phyloP scores from a whole-genome alignment of 192 early-diverging fungal species.

The Backusella morwellensis region DNA sequence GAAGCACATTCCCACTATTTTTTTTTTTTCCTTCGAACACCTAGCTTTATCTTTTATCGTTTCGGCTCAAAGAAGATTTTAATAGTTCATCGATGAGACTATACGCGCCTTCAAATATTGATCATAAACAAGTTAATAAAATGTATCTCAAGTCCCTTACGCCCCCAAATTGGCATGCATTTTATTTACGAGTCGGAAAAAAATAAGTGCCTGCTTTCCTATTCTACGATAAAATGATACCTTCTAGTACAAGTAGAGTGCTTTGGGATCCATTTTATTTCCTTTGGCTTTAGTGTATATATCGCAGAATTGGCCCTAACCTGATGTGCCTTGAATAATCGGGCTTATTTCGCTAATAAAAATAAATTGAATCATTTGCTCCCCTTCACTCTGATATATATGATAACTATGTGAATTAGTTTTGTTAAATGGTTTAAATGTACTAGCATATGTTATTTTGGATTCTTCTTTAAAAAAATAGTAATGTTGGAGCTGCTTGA shows the following conservation, averaged over 20 bases:
- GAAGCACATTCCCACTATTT: background rate
- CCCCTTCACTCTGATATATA: no score
- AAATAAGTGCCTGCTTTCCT: background rate
- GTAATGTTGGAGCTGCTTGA: background rate
- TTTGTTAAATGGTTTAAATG: background rate
- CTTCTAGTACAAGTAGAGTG: background rate
- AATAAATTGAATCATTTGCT: background rate
- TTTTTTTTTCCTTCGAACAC: background rate
- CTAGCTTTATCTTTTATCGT: background rate
- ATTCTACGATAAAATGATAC: background rate
- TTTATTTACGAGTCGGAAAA: background rate
- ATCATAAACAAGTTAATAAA: no score
- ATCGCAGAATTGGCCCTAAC: background rate
- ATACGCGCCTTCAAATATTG: background rate
- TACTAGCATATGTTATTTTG: no score
- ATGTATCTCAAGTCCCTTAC: no score
- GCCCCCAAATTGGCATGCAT: background rate
- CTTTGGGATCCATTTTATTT: background rate
- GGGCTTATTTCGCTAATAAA: background rate
- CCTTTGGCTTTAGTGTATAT: background rate
- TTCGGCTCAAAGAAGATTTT: background rate
- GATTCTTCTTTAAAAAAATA: no score
- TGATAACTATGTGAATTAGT: no score
- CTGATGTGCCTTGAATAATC: background rate
- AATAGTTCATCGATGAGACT: background rate